Evolutionary conservation across 2,329 filamentous ascomycete genomes (phyloP).

Genomic region (Fonsecaea pedrosoi): DNA sequence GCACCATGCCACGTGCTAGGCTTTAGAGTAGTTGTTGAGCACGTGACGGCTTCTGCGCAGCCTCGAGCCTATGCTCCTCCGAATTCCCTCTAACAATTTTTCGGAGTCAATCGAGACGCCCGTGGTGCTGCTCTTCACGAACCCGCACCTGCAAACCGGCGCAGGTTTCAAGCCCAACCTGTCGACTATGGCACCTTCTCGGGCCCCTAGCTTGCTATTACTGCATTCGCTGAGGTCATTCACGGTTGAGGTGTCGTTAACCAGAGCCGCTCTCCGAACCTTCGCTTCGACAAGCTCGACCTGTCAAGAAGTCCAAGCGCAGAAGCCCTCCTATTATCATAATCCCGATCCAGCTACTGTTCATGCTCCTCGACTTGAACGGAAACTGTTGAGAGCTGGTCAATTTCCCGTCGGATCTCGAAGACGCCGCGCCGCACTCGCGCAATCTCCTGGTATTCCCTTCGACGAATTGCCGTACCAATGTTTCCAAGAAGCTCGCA

Average conservation of each 20-base stretch:
- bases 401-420: constrained; percentile 80
- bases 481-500: constrained; percentile 94
- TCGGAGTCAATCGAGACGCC: constrained; percentile 1
- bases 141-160: not conserved
- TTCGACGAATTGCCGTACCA: constrained; percentile 97
- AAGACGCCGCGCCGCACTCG: constrained; percentile 77
- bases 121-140: not conserved
- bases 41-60: not conserved
- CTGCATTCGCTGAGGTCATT: constrained; percentile 36
- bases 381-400: constrained; percentile 70
- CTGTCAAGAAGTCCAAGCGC: constrained; percentile 45
- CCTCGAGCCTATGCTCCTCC: not conserved
- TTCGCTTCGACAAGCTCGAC: constrained; percentile 29
- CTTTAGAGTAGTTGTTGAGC: not conserved
- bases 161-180: not conserved
- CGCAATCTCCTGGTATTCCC: constrained; percentile 70
- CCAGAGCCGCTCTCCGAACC: constrained; percentile 13
- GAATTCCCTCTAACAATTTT: constrained; percentile 4
- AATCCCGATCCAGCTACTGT: constrained; percentile 71
- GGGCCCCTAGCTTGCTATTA: constrained; percentile 37
- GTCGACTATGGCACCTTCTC: constrained; percentile 35
- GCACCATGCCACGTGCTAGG: not conserved
- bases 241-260: constrained; percentile 21
- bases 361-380: constrained; percentile 68
- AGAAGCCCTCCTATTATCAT: constrained; percentile 51